Evolutionary conservation across 768 basidiomycete genomes (phyloP).

Genomic region (Crucibulum laeve): DNA sequence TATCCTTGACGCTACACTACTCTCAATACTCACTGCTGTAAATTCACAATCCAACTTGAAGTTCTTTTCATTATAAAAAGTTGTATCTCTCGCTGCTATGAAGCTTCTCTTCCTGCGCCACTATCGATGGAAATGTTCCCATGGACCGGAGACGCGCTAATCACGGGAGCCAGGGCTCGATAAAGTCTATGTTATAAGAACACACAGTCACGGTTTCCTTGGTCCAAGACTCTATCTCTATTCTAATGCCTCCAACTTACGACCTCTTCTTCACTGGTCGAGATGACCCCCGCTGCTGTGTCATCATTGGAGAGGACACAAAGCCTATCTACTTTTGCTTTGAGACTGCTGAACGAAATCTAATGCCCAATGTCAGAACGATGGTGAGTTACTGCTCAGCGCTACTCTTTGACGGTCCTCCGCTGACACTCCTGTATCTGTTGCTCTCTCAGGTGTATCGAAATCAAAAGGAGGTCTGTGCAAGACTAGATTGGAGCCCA

Average conservation of each 20-base stretch:
- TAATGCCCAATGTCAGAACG: slow-evolving; percentile 40
- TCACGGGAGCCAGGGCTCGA: slow-evolving; percentile 45
- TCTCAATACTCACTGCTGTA: slow-evolving; percentile 4
- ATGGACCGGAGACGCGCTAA: slow-evolving; percentile 43
- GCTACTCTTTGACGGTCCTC: not conserved
- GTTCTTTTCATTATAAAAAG: too few relatives aligned
- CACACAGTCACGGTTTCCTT: slow-evolving; percentile 26
- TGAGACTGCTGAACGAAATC: slow-evolving; percentile 48
- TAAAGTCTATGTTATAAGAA: slow-evolving; percentile 40
- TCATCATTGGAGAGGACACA: slow-evolving; percentile 62
- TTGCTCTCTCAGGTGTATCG: slow-evolving; percentile 29
- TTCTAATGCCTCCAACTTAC: slow-evolving; percentile 40
- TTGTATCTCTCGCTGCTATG: not conserved
- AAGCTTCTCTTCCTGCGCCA: slow-evolving; percentile 41
- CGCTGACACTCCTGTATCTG: slow-evolving; percentile 6
- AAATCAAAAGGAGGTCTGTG: slow-evolving; percentile 46
- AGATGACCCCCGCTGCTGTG: slow-evolving; percentile 64
- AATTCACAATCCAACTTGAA: too few relatives aligned
- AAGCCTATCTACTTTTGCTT: slow-evolving; percentile 62
- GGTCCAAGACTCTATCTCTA: slow-evolving; percentile 24
- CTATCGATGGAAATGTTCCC: slow-evolving; percentile 49
- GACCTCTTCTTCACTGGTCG: slow-evolving; percentile 66
- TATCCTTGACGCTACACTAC: too few relatives aligned
- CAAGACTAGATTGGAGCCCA: slow-evolving; percentile 45
- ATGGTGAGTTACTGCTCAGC: slow-evolving; percentile 30